Conservation (phyloP, 2,329 filamentous ascomycete genomes). For the Parastagonospora avenae region DNA sequence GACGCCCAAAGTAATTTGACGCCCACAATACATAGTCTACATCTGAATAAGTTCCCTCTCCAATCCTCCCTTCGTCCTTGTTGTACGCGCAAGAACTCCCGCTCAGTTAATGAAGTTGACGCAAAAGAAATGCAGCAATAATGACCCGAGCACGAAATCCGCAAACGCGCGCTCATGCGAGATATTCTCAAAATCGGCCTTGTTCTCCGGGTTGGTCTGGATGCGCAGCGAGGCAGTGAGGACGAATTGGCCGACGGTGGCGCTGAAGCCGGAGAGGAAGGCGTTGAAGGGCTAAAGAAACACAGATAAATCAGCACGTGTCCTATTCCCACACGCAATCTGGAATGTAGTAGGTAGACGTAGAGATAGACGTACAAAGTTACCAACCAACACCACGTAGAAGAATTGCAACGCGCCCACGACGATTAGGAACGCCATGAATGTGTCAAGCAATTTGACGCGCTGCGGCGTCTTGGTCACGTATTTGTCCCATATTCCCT, state of each 20-base stretch:
- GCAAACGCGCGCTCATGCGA: slow-evolving; percentile 92
- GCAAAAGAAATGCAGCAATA: slow-evolving; percentile 98
- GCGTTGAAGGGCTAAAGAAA: slow-evolving; percentile 87
- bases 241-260: slow-evolving; percentile 96
- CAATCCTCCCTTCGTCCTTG: not conserved
- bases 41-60: not conserved
- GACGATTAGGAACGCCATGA: slow-evolving; percentile 83
- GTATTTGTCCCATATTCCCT: slow-evolving; percentile 79
- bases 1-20: not conserved
- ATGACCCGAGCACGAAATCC: slow-evolving; percentile 91
- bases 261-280: slow-evolving; percentile 92
- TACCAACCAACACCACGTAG: slow-evolving; percentile 90
- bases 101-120: slow-evolving; percentile 99
- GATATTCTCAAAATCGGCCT: slow-evolving; percentile 74
- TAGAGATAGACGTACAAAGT: slow-evolving; percentile 72
- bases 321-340: not conserved
- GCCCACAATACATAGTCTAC: not conserved
- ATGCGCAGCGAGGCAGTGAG: slow-evolving; percentile 89
- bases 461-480: slow-evolving; percentile 81
- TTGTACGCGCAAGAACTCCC: not conserved
- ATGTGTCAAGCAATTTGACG: slow-evolving; percentile 88
- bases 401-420: slow-evolving; percentile 91
- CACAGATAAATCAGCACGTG: not conserved
- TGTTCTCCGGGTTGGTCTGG: slow-evolving; percentile 86
- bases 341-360: not conserved